A percentile compares a stretch with the other conserved stretches of the same genome.
phyloP scores from a whole-genome alignment of 106 monocot genomes.

The Dendrobium huoshanense region DNA sequence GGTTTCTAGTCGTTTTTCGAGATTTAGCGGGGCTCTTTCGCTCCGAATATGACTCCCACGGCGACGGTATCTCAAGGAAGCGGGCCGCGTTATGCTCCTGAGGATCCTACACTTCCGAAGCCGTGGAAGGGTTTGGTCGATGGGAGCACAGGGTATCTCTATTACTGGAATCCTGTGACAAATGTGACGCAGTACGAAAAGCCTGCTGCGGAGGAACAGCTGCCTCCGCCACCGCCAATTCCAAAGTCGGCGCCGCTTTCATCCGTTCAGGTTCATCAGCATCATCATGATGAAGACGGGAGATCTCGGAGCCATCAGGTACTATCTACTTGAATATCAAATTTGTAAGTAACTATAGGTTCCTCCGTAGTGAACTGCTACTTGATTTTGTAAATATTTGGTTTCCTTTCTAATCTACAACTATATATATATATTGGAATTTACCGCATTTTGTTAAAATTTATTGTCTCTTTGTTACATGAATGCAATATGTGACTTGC shows the following conservation, averaged over 20 bases:
- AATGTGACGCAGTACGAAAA: constrained; percentile 69
- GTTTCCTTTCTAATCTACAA: neutral
- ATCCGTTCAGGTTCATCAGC: constrained; percentile 18
- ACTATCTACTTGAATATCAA: neutral
- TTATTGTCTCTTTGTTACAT: neutral
- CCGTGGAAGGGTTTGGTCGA: constrained; percentile 67
- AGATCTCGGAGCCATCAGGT: constrained; percentile 21
- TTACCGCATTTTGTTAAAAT: too few relatives aligned
- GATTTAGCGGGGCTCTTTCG: neutral
- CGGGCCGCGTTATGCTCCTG: constrained; percentile 60
- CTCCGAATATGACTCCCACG: constrained; percentile 7
- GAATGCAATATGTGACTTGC: neutral
- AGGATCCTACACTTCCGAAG: constrained; percentile 57
- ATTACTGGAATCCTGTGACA: constrained; percentile 69
- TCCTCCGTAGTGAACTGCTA: neutral
- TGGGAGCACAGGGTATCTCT: constrained; percentile 58
- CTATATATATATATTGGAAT: too few relatives aligned
- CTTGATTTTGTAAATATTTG: neutral
- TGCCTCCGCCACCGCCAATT: constrained; percentile 16
- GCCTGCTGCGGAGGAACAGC: constrained; percentile 19
- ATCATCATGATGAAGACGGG: constrained; percentile 10
- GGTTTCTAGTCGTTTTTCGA: neutral
- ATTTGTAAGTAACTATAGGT: neutral
- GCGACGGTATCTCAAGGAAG: constrained; percentile 8
- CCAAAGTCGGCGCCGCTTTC: constrained; percentile 13